Evolutionary conservation across 352 stramenopile genomes (phyloP), one percentile per base, ranked within the genome.

Genomic region (Peronospora tabacina): DNA sequence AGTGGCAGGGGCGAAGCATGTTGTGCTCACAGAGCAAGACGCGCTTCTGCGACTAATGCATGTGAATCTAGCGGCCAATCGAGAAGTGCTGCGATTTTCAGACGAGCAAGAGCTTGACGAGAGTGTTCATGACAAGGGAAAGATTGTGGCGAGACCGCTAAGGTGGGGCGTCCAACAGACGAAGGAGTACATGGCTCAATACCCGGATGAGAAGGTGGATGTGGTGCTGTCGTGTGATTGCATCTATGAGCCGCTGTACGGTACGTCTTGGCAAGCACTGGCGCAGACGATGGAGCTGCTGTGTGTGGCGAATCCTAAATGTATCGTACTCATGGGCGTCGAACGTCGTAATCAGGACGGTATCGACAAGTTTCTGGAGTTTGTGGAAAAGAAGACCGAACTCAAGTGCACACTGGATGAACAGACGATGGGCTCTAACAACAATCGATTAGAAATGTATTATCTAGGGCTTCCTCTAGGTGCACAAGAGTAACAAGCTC

Each of bases 181-280:
- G 12, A 46, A 53, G 7, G 49, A 68, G 29, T 88, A 95, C 47
- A 55, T 93, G 26, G 49, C 69, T 7, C 40, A 70, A 32, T 68
- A 75, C 49, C 41, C 48, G 0, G 46, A 68, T 17, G 75, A 86
- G 33, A 58, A 63, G 15, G 85, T 97, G 58, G 88, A 97, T 48
- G 67, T 97, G 33, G 84, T 97, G 40, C 62, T 98, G 5, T 95
- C 92, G 43, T 98, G 90, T 57, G 92, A 98, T 68, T 97, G 90
- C 70, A 87, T 98, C 42, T 98, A 96, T 66, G 82, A 97, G 65
- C 89, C 88, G 35, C 68, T 98, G 19, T 98, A 98, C 61, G 92
- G 92, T 46, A 72, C 87, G 48, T 92, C 80, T 11, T 98, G 89
- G 89, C 66, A 81, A 37, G 65, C 67, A 11, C 56, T 98, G 26